phyloP scores from a whole-genome alignment of 345 rosid species.

The Reutealis trisperma region DNA sequence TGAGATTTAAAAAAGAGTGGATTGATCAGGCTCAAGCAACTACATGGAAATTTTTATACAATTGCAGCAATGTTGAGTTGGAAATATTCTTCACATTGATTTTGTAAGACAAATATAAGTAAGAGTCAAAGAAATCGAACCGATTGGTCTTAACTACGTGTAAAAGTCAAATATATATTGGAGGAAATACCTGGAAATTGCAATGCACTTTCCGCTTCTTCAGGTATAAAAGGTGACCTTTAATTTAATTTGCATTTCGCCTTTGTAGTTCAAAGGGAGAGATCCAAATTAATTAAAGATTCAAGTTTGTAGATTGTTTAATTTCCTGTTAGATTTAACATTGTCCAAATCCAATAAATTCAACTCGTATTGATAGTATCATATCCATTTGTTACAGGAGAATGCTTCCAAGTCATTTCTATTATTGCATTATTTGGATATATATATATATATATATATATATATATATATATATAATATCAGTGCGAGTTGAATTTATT shows the following conservation, averaged over 20 bases:
- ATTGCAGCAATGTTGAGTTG: too few species aligned
- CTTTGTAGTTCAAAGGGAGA: background rate
- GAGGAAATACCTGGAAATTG: background rate
- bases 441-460: too few species aligned
- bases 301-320: too few species aligned
- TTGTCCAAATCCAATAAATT: background rate
- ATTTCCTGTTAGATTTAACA: background rate
- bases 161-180: too few species aligned
- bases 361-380: background rate
- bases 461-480: too few species aligned
- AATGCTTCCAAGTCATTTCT: too few species aligned
- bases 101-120: too few species aligned
- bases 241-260: background rate
- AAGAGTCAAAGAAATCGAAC: too few species aligned
- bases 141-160: too few species aligned
- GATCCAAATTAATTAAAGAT: too few species aligned
- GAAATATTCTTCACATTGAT: too few species aligned
- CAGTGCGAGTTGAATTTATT: background rate
- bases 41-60: background rate
- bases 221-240: background rate
- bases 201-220: background rate
- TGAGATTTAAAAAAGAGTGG: background rate
- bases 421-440: background rate
- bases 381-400: background rate
- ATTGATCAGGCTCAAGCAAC: background rate